Percentiles rank a stretch among this genome's conserved stretches.
These are phyloP conservation scores for Hysterium pulicare DNA, from an alignment of 2,329 filamentous ascomycete genomes.

Conservation along the genomic window DNA sequence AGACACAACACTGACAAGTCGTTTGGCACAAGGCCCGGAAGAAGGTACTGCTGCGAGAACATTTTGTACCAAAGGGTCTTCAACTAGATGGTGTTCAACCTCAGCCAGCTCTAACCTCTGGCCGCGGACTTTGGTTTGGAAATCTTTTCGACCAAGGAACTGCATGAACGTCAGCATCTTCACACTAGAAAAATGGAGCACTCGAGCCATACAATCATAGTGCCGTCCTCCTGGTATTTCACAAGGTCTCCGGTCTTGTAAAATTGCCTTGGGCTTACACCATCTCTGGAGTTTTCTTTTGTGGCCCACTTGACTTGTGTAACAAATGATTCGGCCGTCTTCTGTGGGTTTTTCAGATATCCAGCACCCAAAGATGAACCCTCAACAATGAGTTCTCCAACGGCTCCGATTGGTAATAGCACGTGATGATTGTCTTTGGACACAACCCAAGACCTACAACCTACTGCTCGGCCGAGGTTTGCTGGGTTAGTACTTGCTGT, in stretches of 20 bases:
- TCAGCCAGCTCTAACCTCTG: slow-evolving; percentile 45
- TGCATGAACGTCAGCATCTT: slow-evolving; percentile 5
- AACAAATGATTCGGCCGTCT: slow-evolving; percentile 26
- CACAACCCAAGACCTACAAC: slow-evolving; percentile 37
- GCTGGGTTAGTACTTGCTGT: slow-evolving; percentile 24
- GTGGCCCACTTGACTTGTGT: slow-evolving; percentile 12
- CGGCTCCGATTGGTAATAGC: slow-evolving; percentile 36
- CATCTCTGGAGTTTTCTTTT: slow-evolving; percentile 2
- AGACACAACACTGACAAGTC: slow-evolving; percentile 28
- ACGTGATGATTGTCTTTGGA: slow-evolving; percentile 30
- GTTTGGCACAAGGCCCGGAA: slow-evolving; percentile 27
- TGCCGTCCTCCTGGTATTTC: slow-evolving; percentile 35
- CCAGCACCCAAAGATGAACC: slow-evolving; percentile 29
- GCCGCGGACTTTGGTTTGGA: slow-evolving; percentile 40
- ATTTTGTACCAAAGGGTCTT: slow-evolving; percentile 24
- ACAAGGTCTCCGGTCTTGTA: slow-evolving; percentile 39
- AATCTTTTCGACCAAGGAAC: slow-evolving; percentile 31
- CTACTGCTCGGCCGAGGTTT: slow-evolving; percentile 33
- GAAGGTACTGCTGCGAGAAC: slow-evolving; percentile 26
- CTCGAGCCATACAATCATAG: slow-evolving; percentile 19
- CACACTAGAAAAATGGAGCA: too few species aligned
- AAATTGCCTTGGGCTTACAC: slow-evolving; percentile 10
- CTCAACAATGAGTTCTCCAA: slow-evolving; percentile 43
- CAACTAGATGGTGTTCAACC: slow-evolving; percentile 43
- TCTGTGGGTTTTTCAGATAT: slow-evolving; percentile 31